Base-by-base conservation (phyloP, 2,329 filamentous ascomycete species). In the Phyllosticta capitalensis region DNA sequence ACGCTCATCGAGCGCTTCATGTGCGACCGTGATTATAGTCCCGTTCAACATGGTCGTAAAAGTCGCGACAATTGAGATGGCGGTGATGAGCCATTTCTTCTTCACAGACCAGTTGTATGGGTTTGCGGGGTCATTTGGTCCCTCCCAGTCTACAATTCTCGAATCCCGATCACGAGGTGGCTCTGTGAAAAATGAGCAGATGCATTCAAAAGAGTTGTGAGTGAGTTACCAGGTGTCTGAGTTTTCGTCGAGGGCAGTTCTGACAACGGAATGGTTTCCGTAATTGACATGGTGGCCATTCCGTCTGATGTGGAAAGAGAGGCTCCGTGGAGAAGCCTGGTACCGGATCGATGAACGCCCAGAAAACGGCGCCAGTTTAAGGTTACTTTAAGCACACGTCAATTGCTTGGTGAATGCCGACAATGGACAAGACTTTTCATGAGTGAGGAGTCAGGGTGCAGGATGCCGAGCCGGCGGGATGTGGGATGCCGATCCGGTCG, bases 121-220 rank as follows among this genome's bases (percentile, higher is more conserved):
- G 33, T 71, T 72, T 22, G 62, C 65, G 5, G 67, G 65, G 59
- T 74, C 71, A 33, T 67, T 81, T 74, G 82, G 83, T 78, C 64
- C 70, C 74, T 63, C 77, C 81, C 52, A 75, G 70, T 12, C 69
- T 1, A 84, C 82, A 61, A 71, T 76, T 2, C 17, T 45, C 12
- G 38, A n/a, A 3, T 45, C 38, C 4, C 14, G 17, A 14, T 45
- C 7, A n/a, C 17, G 17, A 45, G 38, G n/a, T 17, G n/a, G 14
- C 17, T n/a, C 38, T 45, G 17, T 5, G 7, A 1, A n/a, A n/a
- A 2, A 45, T 45, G 14, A 45, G 38, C 38, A 45, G 14, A n/a
- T n/a, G 5, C 38, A 2, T 7, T 45, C n/a, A 4, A 19, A n/a
- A 7, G 3, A n/a, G 14, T n/a, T 3, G 14, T 12, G 7, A 7